Percentiles rank a stretch among this genome's conserved stretches.
Conservation (phyloP, 2,329 filamentous ascomycete species). For the Zopfia rhizophila region DNA sequence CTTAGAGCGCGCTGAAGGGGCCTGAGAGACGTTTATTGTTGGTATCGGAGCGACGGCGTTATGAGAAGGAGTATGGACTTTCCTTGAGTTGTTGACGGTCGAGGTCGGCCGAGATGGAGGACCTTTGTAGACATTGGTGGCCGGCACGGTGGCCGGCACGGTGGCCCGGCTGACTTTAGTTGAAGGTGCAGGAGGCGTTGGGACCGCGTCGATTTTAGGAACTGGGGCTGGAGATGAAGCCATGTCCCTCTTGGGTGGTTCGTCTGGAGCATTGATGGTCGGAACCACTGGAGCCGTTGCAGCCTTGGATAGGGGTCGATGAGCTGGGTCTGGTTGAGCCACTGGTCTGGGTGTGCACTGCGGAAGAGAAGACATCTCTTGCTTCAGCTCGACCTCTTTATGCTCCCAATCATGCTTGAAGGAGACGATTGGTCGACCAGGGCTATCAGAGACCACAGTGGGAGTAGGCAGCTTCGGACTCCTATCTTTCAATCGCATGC, state of each 20-base stretch:
- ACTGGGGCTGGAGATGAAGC: slow-evolving; percentile 31
- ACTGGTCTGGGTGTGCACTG: slow-evolving; percentile 31
- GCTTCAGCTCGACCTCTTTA: slow-evolving; percentile 77
- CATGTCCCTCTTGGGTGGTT: slow-evolving; percentile 23
- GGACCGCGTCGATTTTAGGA: slow-evolving; percentile 45
- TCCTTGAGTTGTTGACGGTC: slow-evolving; percentile 33
- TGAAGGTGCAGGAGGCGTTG: slow-evolving; percentile 27
- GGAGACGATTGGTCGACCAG: slow-evolving; percentile 95
- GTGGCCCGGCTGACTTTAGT: slow-evolving; percentile 30
- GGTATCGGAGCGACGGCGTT: slow-evolving; percentile 38
- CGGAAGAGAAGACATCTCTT: slow-evolving; percentile 48
- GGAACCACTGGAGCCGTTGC: slow-evolving; percentile 59
- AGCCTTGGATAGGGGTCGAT: slow-evolving; percentile 46
- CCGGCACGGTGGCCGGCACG: slow-evolving; percentile 27
- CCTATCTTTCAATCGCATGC: slow-evolving; percentile 86
- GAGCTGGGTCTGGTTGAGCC: slow-evolving; percentile 29
- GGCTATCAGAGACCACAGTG: slow-evolving; percentile 88
- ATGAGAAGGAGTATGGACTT: slow-evolving; percentile 39
- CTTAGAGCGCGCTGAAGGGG: slow-evolving; percentile 37
- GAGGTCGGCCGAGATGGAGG: slow-evolving; percentile 41
- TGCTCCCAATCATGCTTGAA: slow-evolving; percentile 88
- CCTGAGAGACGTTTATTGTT: slow-evolving; percentile 63
- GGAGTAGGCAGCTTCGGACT: slow-evolving; percentile 89
- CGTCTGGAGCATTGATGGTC: slow-evolving; percentile 61
- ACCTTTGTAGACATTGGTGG: slow-evolving; percentile 37